Conservation (phyloP, 2,329 filamentous ascomycete species). For the Xylariomycetidae sp. region DNA sequence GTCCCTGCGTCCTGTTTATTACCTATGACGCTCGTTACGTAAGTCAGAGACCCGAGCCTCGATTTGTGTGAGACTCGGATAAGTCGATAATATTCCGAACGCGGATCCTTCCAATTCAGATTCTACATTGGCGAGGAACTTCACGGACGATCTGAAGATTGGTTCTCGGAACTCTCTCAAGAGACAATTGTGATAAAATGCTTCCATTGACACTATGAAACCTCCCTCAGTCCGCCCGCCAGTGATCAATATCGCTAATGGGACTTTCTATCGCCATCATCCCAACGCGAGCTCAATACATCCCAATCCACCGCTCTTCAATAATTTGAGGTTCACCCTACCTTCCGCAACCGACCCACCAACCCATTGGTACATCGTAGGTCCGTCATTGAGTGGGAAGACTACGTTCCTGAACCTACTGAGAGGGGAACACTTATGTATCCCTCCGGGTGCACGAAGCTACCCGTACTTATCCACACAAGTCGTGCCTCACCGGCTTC, state of each 20-base stretch:
- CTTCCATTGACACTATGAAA: conserved; percentile 31
- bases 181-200: conserved; percentile 8
- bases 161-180: not conserved
- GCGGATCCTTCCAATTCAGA: not conserved
- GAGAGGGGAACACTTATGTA: conserved; percentile 67
- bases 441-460: conserved; percentile 69
- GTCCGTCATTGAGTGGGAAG: conserved; percentile 72
- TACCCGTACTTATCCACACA: conserved; percentile 73
- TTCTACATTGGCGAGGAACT: not conserved
- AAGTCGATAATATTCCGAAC: conserved; percentile 2
- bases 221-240: conserved; percentile 40
- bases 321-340: conserved; percentile 64
- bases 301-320: conserved; percentile 70
- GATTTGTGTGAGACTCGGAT: conserved; percentile 18
- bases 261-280: conserved; percentile 77
- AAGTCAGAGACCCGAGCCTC: conserved; percentile 3
- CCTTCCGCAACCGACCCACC: conserved; percentile 46
- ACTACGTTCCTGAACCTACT: conserved; percentile 80
- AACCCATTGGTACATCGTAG: conserved; percentile 80
- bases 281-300: conserved; percentile 48
- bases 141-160: not conserved
- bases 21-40: too few relatives aligned
- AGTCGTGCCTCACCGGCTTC: conserved; percentile 50
- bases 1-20: conserved; percentile 9
- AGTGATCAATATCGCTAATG: conserved; percentile 69